phyloP scores from a whole-genome alignment of 169 alveolate species.

The Toxoplasma gondii region DNA sequence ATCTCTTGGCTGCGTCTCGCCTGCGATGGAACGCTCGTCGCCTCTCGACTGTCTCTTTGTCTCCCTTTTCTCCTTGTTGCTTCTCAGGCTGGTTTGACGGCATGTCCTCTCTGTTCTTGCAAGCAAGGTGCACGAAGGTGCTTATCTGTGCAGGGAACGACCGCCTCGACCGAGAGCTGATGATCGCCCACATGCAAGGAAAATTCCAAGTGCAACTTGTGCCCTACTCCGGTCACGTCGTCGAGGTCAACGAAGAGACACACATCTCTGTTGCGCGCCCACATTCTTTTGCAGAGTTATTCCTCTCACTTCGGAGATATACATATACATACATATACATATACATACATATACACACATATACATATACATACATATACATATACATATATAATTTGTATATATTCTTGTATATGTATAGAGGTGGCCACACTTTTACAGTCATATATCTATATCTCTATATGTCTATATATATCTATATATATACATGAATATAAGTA shows the following conservation, averaged over 20 bases:
- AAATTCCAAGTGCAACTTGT: constrained; percentile 85
- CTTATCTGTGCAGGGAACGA: constrained; percentile 87
- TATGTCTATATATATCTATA: too few relatives aligned
- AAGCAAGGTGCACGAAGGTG: constrained; percentile 79
- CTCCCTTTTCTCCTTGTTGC: background rate
- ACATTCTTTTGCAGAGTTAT: too few relatives aligned
- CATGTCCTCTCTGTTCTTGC: constrained; percentile 81
- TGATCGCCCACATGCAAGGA: constrained; percentile 92
- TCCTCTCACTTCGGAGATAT: background rate
- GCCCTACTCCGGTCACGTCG: constrained; percentile 85
- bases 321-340: too few relatives aligned
- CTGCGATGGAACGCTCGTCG: too few relatives aligned
- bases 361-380: too few relatives aligned
- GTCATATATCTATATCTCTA: background rate
- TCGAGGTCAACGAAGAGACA: constrained; percentile 75
- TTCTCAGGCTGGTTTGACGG: constrained; percentile 87
- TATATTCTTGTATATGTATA: too few relatives aligned
- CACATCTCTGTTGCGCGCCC: too few relatives aligned
- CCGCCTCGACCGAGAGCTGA: constrained; percentile 89
- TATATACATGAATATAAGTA: too few relatives aligned
- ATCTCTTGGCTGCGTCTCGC: too few relatives aligned
- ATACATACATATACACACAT: too few relatives aligned
- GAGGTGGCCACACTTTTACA: background rate
- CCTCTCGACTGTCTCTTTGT: too few relatives aligned
- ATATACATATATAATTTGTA: too few relatives aligned